Evolutionary conservation across 163 green algal species (phyloP), one percentile per base, ranked within the genome.

Genomic region (Picocystis sp.): DNA sequence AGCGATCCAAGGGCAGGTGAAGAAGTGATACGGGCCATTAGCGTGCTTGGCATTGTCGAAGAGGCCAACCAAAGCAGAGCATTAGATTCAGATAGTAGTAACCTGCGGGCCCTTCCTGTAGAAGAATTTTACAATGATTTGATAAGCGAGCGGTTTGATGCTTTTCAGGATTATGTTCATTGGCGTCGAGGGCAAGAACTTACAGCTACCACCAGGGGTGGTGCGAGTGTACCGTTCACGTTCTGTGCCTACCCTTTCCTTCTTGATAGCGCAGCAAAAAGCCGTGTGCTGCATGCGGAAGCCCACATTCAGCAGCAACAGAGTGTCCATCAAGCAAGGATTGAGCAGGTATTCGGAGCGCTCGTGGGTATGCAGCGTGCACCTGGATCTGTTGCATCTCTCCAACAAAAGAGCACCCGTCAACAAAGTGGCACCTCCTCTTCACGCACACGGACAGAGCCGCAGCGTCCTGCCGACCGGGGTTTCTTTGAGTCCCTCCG

Each of bases 241-340:
- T 94, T 94, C 68, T 94, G 85, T 77, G 81, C 63, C 60, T 93
- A 87, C 72, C 80, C 85, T 49, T 94, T 93, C 71, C 70, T 94
- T 54, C 78, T 94, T 44, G 82, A 87, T 65, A 71, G 81, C 0
- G 63, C 79, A 19, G 85, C 85, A 52, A 94, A 94, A 72, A 77
- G 54, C 69, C 88, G 88, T 63, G 76, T 94, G 58, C 74, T 94
- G 62, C 80, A 92, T 55, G 82, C 86, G 10, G 85, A 94, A 63
- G 85, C 84, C 0, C 75, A 82, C 54, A 83, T 93, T 58, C 75
- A 84, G 66, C 93, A 93, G 83, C 81, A 87, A 44, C 79, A 92
- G 62, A 77, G 62, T 10, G 65, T 79, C 8, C 53, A 69, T 22
- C 56, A 76, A 44, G 24, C 43, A 3, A 3, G 47, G 2, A 61